Percentiles rank a stretch among this genome's conserved stretches.
These are phyloP conservation scores for Podaxis rugospora DNA, from an alignment of 768 basidiomycete species.

Conservation along the genomic window DNA sequence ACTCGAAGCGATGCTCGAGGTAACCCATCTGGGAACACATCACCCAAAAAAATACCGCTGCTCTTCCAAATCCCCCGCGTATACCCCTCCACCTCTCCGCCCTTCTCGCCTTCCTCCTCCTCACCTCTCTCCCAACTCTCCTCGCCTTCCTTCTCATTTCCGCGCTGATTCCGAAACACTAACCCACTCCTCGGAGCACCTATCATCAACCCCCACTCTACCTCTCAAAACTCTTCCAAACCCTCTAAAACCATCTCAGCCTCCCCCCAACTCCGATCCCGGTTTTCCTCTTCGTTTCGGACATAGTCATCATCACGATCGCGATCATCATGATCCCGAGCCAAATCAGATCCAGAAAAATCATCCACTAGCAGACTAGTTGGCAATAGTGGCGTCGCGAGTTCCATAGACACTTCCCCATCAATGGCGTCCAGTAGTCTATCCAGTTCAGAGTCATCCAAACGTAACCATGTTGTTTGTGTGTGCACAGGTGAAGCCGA, in stretches of 20 bases:
- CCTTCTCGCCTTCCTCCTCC: not conserved
- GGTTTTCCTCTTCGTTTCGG: not conserved
- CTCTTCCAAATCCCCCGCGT: not conserved
- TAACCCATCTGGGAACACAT: not conserved
- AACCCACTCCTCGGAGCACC: too few species aligned
- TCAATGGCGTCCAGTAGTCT: slow-evolving; percentile 29
- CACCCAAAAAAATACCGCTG: not conserved
- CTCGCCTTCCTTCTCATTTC: too few species aligned
- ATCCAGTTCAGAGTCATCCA: slow-evolving; percentile 3
- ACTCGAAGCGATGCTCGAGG: not conserved
- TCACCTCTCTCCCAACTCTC: too few species aligned
- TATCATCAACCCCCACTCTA: too few species aligned
- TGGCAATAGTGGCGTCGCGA: slow-evolving; percentile 45
- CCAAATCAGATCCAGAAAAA: not conserved
- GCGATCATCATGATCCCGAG: not conserved
- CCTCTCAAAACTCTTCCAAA: not conserved
- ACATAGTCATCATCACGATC: not conserved
- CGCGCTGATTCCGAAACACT: too few species aligned
- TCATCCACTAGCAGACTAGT: slow-evolving; percentile 14
- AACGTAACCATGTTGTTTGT: not conserved
- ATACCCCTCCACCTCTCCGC: not conserved
- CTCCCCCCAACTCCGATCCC: not conserved
- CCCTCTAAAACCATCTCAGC: slow-evolving; percentile 1
- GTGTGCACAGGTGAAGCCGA: not conserved
- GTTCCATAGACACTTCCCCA: slow-evolving; percentile 45